A percentile compares a stretch with the other conserved stretches of the same genome.
phyloP scores from a whole-genome alignment of 2,329 filamentous ascomycete species.

The Penicillium griseofulvum region DNA sequence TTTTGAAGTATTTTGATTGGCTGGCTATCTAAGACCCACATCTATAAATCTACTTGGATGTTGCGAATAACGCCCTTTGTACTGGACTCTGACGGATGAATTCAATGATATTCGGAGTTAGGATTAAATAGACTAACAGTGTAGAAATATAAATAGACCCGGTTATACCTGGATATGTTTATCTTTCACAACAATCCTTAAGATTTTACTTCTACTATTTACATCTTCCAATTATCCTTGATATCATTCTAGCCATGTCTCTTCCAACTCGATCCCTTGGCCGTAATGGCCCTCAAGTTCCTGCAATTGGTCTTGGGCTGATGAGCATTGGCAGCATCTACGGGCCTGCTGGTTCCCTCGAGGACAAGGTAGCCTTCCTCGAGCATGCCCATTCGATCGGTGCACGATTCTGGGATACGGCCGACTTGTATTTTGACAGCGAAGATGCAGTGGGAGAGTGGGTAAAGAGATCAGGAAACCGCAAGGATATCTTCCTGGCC shows the following conservation, averaged over 20 bases:
- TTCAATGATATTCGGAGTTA: neutral
- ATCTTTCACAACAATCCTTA: neutral
- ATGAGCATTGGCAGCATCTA: constrained; percentile 18
- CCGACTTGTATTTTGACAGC: constrained; percentile 32
- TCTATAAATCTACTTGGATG: neutral
- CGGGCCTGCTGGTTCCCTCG: constrained; percentile 9
- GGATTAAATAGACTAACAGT: neutral
- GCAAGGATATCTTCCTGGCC: constrained; percentile 41
- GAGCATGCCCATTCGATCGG: constrained; percentile 30
- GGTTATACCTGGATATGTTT: neutral
- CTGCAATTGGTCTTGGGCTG: constrained; percentile 23
- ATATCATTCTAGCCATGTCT: constrained; percentile 1
- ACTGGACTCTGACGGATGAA: neutral
- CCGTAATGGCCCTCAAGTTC: constrained; percentile 16
- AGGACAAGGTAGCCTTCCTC: constrained; percentile 19
- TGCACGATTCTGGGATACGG: constrained; percentile 31
- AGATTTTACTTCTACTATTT: neutral
- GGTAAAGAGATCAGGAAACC: constrained; percentile 38
- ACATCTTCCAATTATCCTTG: neutral
- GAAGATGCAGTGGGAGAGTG: constrained; percentile 35
- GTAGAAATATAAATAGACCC: constrained; percentile 4
- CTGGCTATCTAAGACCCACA: neutral
- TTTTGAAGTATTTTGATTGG: constrained; percentile 8
- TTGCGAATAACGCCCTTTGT: neutral
- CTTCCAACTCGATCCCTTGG: constrained; percentile 11